Percentiles rank a stretch among this genome's conserved stretches.
Evolutionary conservation across 2,329 filamentous ascomycete species (phyloP).

Genomic region (Neopestalotiopsis sp.): DNA sequence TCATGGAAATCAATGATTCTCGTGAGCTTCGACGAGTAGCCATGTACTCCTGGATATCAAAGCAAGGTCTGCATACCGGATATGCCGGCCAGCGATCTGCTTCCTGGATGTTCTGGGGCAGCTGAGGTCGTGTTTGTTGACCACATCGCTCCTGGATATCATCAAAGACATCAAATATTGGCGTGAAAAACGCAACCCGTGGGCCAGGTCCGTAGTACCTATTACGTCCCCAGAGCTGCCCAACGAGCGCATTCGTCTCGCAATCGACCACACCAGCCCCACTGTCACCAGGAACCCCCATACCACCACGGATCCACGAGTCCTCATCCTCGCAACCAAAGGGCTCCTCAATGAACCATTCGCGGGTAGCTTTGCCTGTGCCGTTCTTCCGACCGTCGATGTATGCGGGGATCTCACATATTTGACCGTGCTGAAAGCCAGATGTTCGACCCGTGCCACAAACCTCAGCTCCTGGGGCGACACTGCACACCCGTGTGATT

Average conservation of each 20-base stretch:
- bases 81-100: conserved; percentile 45
- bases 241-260: conserved; percentile 43
- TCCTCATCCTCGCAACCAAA: conserved; percentile 43
- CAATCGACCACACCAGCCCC: conserved; percentile 49
- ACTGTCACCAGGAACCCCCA: conserved; percentile 50
- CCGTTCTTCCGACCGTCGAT: conserved; percentile 43
- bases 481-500: conserved; percentile 34
- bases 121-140: conserved; percentile 42
- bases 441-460: conserved; percentile 49
- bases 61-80: conserved; percentile 46
- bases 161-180: conserved; percentile 48
- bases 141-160: conserved; percentile 51
- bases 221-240: conserved; percentile 51
- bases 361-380: conserved; percentile 46
- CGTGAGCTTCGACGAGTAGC: conserved; percentile 47
- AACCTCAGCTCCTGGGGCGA: conserved; percentile 42
- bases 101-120: conserved; percentile 47
- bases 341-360: conserved; percentile 52
- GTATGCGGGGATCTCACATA: conserved; percentile 50
- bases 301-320: conserved; percentile 50
- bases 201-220: conserved; percentile 47
- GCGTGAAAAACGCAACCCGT: conserved; percentile 48
- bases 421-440: conserved; percentile 45
- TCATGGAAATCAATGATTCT: conserved; percentile 47
- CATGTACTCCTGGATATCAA: conserved; percentile 45